Evolutionary conservation across 2,329 filamentous ascomycete species (phyloP).

Genomic region (Orbilia javanica): DNA sequence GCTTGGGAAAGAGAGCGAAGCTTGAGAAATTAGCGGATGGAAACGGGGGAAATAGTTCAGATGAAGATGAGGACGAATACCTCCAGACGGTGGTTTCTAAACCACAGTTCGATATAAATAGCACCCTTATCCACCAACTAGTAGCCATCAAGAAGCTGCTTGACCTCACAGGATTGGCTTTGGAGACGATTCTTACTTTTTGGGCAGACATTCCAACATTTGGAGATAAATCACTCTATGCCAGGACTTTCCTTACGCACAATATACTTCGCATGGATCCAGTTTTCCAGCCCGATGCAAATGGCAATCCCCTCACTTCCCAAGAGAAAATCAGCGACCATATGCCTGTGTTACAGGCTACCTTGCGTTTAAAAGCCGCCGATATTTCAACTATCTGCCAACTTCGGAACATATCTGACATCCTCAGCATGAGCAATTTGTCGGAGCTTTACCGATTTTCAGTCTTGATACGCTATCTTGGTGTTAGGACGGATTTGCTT

Average conservation of each 20-base stretch:
- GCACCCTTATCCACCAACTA: constrained; percentile 5
- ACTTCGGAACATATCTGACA: not conserved
- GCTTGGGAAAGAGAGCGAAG: not conserved
- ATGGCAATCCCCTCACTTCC: not conserved
- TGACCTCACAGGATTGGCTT: not conserved
- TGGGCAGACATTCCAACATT: constrained; percentile 10
- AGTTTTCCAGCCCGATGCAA: constrained; percentile 12
- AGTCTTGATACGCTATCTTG: not conserved
- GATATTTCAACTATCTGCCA: not conserved
- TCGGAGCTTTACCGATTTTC: constrained; percentile 8
- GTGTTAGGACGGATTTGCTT: not conserved
- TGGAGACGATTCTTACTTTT: not conserved
- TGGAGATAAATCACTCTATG: constrained; percentile 8
- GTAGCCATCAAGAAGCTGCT: constrained; percentile 5
- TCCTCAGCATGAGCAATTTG: not conserved
- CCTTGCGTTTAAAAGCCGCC: not conserved
- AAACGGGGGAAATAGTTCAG: not conserved
- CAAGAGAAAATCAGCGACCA: not conserved
- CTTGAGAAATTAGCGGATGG: not conserved
- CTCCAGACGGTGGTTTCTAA: not conserved
- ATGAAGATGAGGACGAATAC: not conserved
- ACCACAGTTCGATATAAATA: constrained; percentile 5
- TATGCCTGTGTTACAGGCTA: not conserved
- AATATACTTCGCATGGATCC: constrained; percentile 22
- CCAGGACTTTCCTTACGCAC: constrained; percentile 4